Base-by-base conservation (phyloP, 768 basidiomycete genomes). In the Podaxis rugospora region DNA sequence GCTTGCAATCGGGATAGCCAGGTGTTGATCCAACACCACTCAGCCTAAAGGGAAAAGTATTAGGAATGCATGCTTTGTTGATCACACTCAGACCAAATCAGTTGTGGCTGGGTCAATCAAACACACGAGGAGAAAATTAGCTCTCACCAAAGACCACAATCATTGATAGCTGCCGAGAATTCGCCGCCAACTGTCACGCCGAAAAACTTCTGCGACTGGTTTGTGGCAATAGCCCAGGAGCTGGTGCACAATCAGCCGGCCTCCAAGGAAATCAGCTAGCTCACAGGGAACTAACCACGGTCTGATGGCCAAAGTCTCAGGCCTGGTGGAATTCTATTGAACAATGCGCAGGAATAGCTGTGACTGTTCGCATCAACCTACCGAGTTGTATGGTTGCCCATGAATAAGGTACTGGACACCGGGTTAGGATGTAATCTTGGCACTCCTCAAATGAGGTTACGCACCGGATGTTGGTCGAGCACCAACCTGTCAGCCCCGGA, bases 181-280 rank as follows among this genome's bases (percentile, higher is more conserved):
- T 96, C 94, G 63, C 93, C 94, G 44, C 90, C 92, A 44, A 84
- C 69, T 42, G 87, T 87, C 64, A 96, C 75, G 32, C 95, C 95
- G 68, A 93, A 95, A 11, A 78, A 78, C 23, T 75, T 77, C 75
- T 88, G 85, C 1, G 92, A 90, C 62, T 78, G 76, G 69, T 81
- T 81, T 25, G 79, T 80, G n/a, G 78, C 78, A 57, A 77, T 72
- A 55, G 78, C 79, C 79, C 81, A 81, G 54, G 72, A 68, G 70
- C 81, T 82, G 54, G 63, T 65, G 65, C 65, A 67, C 14, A 61
- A 66, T 71, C 61, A 65, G 66, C 65, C 60, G 63, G 59, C 55
- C 59, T 59, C 53, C 58, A 66, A 57, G 63, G 62, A 59, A 50
- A 62, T 39, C 64, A 63, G 59, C 23, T 16, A 32, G 6, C 55